Base-by-base conservation (phyloP, 2,329 filamentous ascomycete genomes). In the Bertia moriformis region DNA sequence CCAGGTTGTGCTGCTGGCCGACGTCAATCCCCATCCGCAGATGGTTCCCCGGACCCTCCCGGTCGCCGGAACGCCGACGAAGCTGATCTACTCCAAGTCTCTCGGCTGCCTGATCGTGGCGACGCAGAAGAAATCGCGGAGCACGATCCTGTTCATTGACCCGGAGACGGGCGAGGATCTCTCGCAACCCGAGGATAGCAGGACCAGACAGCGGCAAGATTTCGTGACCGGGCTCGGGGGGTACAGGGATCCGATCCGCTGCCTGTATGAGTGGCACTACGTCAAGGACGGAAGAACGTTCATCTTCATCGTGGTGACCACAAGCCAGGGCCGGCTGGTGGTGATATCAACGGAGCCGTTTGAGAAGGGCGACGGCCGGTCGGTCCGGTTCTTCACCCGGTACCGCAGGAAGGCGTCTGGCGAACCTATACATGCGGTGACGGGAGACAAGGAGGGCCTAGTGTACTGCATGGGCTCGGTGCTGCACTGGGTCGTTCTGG, bases 231-330 rank as follows among this genome's bases (percentile, higher is more conserved):
- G 69, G 3, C 59, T 86, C 14, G 71, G 71, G 1, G 65, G 70
- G 35, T 45, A 56, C 1, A 69, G 69, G 1, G 76, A 82, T 44
- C 65, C 64, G 29, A 69, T 87, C 1, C 63, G 72, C 33, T 65
- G 71, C 1, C 53, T 87, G 4, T 54, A 68, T 1, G 75, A 83
- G 43, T 87, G 82, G 82, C 53, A 63, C 4, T 74, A 71, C 44
- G 57, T 61, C 20, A 70, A 71, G 40, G 64, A 71, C 27, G 63
- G 62, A n/a, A 71, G 68, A 40, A 65, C 57, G 0, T 81, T 78
- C 54, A 65, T 70, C 2, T 80, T 76, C 49, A 61, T 85, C 20
- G 63, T 84, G 13, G 66, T 82, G 10, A 65, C 71, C 3, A 73
- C 71, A 0, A 63, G 62, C 20, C 57, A 58, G 7, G 74, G 75